These are phyloP conservation scores for Skeletonema menzelii DNA, from an alignment of 108 stramenopile genomes.

Conservation along the genomic window DNA sequence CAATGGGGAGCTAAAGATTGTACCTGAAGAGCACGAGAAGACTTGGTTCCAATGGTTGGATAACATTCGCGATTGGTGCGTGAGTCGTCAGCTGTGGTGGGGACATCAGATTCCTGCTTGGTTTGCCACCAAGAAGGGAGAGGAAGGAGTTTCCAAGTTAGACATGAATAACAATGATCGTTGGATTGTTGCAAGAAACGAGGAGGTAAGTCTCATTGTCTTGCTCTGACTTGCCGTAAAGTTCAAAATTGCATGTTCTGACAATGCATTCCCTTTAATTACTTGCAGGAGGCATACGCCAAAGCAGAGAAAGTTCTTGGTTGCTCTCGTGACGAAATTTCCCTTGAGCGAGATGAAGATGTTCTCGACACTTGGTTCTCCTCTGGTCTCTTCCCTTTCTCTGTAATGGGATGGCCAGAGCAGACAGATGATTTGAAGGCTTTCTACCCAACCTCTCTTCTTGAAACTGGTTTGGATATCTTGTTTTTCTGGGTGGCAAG, in stretches of 20 bases:
- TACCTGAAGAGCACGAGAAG: slow-evolving; percentile 93
- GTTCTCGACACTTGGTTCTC: slow-evolving; percentile 99
- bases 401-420: slow-evolving; percentile 98
- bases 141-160: slow-evolving; percentile 64
- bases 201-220: slow-evolving; percentile 57
- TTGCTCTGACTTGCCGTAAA: neutral
- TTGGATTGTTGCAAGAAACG: slow-evolving; percentile 95
- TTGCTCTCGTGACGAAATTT: slow-evolving; percentile 76
- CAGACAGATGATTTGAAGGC: slow-evolving; percentile 93
- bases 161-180: slow-evolving; percentile 89
- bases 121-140: slow-evolving; percentile 89
- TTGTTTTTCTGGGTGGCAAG: slow-evolving; percentile 99
- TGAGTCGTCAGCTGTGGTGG: slow-evolving; percentile 99
- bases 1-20: slow-evolving; percentile 92
- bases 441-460: slow-evolving; percentile 98
- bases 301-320: slow-evolving; percentile 84
- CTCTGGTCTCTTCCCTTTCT: slow-evolving; percentile 98
- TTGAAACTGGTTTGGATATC: slow-evolving; percentile 99
- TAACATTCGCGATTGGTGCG: slow-evolving; percentile 98
- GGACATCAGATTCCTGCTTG: slow-evolving; percentile 99
- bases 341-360: slow-evolving; percentile 94
- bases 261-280: neutral
- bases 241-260: neutral
- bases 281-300: slow-evolving; percentile 69
- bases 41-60: slow-evolving; percentile 98